Base-by-base conservation (phyloP, 345 rosid species). In the Lenwebbia sp. region DNA sequence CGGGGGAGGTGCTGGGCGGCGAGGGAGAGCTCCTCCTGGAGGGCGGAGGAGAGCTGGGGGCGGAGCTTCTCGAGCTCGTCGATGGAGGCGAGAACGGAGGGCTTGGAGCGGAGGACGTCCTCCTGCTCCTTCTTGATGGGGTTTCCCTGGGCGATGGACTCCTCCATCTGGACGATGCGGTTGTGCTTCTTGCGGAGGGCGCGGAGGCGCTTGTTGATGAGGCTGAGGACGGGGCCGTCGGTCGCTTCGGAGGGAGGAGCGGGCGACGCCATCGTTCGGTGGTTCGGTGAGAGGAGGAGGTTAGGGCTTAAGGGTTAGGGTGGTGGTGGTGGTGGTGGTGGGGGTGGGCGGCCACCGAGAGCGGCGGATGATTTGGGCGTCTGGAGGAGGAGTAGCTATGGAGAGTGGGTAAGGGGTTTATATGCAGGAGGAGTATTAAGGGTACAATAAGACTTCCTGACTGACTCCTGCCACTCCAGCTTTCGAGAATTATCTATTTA, bases 51-150 rank as follows among this genome's bases (percentile, higher is more conserved):
- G 84, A 98, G 94, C 53, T 96, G 98, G 74, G 89, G 84, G 50
- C 95, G 95, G 50, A 98, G 94, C 94, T 94, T 95, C 85, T 96
- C 99, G 82, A 98, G 96, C 89, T 98, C 99, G 17, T 98, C 99
- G 86, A 96, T 94, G 7, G 92, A 87, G 84, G 94, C 90, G 84
- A 87, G 10, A 83, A 96, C 93, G 85, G 91, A 76, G 74, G 97
- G 95, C 86, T 98, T 96, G 6, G 98, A 94, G 57, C 95, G 98
- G 86, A 98, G 93, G 55, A 94, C 93, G 55, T 98, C 99, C 56
- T 95, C 93, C 85, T 98, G 99, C 86, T 96, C 99, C 86, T 93
- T 94, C 92, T 93, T 92, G 90, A 98, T 90, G 78, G 92, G 40
- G 86, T 96, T 98, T 0, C 99, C 99, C 57, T 94, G 99, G 57